Percentiles rank a stretch among this genome's conserved stretches.
Conservation (phyloP, 257 asterid genomes). For the Scutellaria baicalensis region DNA sequence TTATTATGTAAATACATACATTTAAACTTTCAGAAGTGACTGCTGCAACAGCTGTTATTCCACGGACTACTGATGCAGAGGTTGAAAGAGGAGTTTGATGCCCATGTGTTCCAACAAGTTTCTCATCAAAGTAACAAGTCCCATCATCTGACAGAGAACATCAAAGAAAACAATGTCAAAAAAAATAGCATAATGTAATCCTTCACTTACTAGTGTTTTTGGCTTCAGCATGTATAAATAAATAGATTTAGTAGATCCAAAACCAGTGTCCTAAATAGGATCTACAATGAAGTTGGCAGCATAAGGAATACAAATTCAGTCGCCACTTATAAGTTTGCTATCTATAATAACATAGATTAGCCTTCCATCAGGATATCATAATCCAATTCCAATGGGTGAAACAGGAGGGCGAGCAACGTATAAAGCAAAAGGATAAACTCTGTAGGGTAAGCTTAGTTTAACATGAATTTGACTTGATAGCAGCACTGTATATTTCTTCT, state of each 20-base stretch:
- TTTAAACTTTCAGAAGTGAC: constrained; percentile 56
- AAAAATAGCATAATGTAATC: constrained; percentile 10
- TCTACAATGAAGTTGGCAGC: neutral
- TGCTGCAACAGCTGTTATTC: constrained; percentile 67
- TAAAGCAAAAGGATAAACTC: no score
- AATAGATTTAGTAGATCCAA: neutral
- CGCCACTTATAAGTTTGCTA: no score
- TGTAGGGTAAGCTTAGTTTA: no score
- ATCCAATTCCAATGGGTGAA: no score
- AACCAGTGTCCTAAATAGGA: constrained; percentile 2
- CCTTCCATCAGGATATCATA: no score
- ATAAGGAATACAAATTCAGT: neutral
- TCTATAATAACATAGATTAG: no score
- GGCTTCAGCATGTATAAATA: neutral
- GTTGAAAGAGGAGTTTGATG: constrained; percentile 80
- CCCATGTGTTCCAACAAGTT: constrained; percentile 65
- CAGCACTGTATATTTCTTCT: no score
- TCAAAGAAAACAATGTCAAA: neutral
- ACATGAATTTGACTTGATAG: no score
- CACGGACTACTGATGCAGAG: constrained; percentile 79
- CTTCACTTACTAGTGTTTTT: neutral
- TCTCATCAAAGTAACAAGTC: constrained; percentile 82
- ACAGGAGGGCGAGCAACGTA: no score
- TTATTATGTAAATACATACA: constrained; percentile 29
- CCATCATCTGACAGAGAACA: constrained; percentile 63